Evolutionary conservation across 177 flowering plant genomes (phyloP).

Genomic region (Vitis hybrid): DNA sequence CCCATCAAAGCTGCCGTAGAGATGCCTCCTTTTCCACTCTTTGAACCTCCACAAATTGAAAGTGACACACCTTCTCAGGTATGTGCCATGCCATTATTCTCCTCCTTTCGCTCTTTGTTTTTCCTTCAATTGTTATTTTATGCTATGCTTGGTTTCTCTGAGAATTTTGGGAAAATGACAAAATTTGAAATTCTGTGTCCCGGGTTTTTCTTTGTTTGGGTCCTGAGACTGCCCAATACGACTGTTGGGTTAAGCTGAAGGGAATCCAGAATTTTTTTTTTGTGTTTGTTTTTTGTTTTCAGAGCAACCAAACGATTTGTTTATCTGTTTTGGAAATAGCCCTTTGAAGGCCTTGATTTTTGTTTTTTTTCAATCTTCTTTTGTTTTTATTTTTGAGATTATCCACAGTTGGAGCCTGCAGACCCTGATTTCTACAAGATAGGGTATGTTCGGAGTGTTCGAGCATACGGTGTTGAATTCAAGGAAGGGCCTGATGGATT

Average conservation of each 20-base stretch:
- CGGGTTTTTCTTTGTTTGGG: too few relatives aligned
- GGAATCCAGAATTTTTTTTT: background rate
- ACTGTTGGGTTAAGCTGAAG: too few relatives aligned
- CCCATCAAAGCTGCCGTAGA: constrained; percentile 44
- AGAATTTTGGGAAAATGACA: too few relatives aligned
- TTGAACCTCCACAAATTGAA: constrained; percentile 37
- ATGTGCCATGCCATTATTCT: background rate
- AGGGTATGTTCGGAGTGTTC: constrained; percentile 72
- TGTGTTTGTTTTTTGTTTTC: background rate
- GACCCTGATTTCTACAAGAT: constrained; percentile 97
- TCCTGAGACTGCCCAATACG: too few relatives aligned
- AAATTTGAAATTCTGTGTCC: too few relatives aligned
- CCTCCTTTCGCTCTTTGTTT: background rate
- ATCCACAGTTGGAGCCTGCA: constrained; percentile 65
- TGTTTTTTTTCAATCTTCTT: background rate
- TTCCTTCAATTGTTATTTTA: too few relatives aligned
- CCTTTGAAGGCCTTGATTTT: constrained; percentile 1
- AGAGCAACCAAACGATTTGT: background rate
- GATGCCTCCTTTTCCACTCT: constrained; percentile 40
- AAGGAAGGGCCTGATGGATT: constrained; percentile 95
- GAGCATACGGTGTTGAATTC: constrained; percentile 91
- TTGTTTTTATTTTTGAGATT: background rate
- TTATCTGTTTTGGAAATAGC: background rate
- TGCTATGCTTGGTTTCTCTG: background rate
- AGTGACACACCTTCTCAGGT: constrained; percentile 48